A percentile compares a stretch with the other conserved stretches of the same genome.
phyloP scores from a whole-genome alignment of 371 early-diverging fungal species.

The Haplosporangium sp. region DNA sequence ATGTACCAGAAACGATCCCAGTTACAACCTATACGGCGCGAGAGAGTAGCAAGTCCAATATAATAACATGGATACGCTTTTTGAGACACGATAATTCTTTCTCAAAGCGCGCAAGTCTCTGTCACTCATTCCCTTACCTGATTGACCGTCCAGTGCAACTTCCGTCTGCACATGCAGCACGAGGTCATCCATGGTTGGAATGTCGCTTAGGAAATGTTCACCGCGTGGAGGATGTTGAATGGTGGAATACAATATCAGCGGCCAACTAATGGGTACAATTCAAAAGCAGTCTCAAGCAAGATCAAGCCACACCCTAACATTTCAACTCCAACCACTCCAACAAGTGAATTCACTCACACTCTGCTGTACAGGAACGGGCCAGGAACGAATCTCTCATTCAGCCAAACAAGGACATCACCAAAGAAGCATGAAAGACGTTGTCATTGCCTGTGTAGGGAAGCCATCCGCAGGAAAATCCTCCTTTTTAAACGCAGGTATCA shows the following conservation, averaged over 20 bases:
- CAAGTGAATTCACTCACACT: too few relatives aligned
- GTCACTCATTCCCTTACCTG: constrained; percentile 19
- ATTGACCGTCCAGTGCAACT: constrained; percentile 47
- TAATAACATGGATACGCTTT: neutral
- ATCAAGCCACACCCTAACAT: too few relatives aligned
- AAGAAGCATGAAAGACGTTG: constrained; percentile 60
- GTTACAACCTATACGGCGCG: constrained; percentile 22
- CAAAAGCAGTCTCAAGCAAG: too few relatives aligned
- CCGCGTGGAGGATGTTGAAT: neutral
- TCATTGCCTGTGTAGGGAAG: constrained; percentile 84
- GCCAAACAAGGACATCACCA: neutral
- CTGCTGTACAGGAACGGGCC: too few relatives aligned
- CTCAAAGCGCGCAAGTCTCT: too few relatives aligned
- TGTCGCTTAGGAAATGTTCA: neutral
- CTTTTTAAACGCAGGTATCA: constrained; percentile 69
- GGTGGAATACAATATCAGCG: neutral
- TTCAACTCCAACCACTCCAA: too few relatives aligned
- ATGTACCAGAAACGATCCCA: constrained; percentile 52
- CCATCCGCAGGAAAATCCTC: constrained; percentile 82
- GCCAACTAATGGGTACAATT: too few relatives aligned
- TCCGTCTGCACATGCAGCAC: constrained; percentile 44
- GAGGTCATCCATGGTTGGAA: constrained; percentile 35
- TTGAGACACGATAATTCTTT: neutral
- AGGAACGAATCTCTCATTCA: neutral
- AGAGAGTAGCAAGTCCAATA: neutral